Evolutionary conservation across 2,329 filamentous ascomycete species (phyloP).

Genomic region (Allantophomopsis cytisporea): DNA sequence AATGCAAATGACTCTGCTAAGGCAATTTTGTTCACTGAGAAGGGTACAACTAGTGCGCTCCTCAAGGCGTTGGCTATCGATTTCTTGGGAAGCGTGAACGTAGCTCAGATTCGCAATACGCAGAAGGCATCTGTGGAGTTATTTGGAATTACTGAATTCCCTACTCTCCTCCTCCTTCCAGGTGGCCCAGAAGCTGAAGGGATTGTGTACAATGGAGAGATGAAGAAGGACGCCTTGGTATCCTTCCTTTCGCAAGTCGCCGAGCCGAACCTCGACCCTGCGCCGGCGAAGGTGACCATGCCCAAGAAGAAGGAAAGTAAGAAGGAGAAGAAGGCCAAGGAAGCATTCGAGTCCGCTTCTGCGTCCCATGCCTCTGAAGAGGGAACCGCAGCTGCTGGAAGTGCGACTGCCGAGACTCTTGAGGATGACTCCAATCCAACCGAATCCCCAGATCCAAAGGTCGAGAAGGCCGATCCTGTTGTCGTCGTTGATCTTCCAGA

Average conservation of each 20-base stretch:
- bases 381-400: constrained; percentile 28
- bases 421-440: constrained; percentile 32
- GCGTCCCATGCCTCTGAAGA: constrained; percentile 34
- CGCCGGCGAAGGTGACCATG: constrained; percentile 29
- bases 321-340: constrained; percentile 26
- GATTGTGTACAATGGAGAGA: constrained; percentile 64
- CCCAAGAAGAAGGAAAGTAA: constrained; percentile 29
- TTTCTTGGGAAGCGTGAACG: constrained; percentile 64
- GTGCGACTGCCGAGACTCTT: constrained; percentile 33
- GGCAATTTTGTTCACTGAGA: constrained; percentile 86
- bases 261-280: constrained; percentile 65
- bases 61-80: constrained; percentile 81
- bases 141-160: constrained; percentile 68
- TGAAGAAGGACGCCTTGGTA: constrained; percentile 74
- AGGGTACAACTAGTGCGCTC: constrained; percentile 74
- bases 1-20: constrained; percentile 59
- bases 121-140: constrained; percentile 57
- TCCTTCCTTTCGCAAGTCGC: constrained; percentile 72
- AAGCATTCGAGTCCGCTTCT: constrained; percentile 33
- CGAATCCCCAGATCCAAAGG: constrained; percentile 27
- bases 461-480: constrained; percentile 23
- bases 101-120: constrained; percentile 74
- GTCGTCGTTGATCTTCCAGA: constrained; percentile 39
- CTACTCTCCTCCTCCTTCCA: constrained; percentile 68
- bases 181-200: constrained; percentile 50